Conservation (phyloP, 257 asterid genomes). For the Nicotiana noctiflora region DNA sequence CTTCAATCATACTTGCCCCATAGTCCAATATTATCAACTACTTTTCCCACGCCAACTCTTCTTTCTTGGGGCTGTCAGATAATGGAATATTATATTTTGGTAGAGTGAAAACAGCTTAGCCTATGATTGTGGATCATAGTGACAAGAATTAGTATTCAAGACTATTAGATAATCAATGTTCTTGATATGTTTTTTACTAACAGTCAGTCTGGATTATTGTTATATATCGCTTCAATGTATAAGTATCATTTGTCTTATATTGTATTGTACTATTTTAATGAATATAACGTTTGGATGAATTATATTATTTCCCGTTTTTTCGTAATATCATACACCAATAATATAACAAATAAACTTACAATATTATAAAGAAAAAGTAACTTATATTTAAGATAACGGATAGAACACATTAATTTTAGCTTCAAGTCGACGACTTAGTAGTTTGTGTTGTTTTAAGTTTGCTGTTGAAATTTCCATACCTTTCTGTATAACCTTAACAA, state of each 20-base stretch:
- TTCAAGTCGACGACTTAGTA: neutral
- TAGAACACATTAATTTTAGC: neutral
- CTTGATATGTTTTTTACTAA: neutral
- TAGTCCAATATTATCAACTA: neutral
- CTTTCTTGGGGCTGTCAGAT: neutral
- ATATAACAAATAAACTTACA: too few relatives aligned
- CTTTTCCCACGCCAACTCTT: neutral
- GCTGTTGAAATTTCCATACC: neutral
- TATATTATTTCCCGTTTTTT: too few relatives aligned
- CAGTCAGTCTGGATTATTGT: too few relatives aligned
- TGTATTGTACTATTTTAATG: too few relatives aligned
- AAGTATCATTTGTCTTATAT: too few relatives aligned
- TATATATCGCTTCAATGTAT: too few relatives aligned
- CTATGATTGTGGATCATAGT: neutral
- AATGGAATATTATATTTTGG: neutral
- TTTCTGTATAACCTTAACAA: neutral
- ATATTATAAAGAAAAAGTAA: too few relatives aligned
- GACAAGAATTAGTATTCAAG: neutral
- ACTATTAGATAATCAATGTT: neutral
- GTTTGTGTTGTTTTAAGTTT: neutral
- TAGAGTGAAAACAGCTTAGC: neutral
- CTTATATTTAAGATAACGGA: too few relatives aligned
- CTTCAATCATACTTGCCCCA: constrained; percentile 21
- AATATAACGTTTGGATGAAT: too few relatives aligned
- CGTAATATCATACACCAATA: too few relatives aligned